These are phyloP conservation scores for Cyberlindnera maclurae DNA, from an alignment of 805 yeast genomes.

Conservation along the genomic window DNA sequence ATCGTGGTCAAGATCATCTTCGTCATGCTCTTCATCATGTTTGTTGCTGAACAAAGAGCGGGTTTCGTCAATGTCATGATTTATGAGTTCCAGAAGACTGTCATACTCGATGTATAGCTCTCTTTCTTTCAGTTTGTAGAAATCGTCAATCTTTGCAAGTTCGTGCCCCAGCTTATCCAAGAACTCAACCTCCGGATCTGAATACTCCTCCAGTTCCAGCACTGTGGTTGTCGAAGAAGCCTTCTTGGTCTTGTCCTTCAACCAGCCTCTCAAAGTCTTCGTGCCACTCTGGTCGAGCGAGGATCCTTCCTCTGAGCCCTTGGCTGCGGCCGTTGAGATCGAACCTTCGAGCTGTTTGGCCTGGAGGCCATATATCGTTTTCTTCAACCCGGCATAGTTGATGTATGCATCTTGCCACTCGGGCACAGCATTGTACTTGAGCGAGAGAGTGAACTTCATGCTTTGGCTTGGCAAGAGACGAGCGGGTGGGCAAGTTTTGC, in stretches of 20 bases:
- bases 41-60: constrained; percentile 19
- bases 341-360: constrained; percentile 24
- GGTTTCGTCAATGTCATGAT: constrained; percentile 19
- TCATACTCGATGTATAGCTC: constrained; percentile 40
- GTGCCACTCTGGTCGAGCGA: too few relatives aligned
- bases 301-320: constrained; percentile 1
- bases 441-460: constrained; percentile 67
- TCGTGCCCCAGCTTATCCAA: constrained; percentile 40
- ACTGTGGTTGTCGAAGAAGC: constrained; percentile 9
- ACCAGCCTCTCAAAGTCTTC: constrained; percentile 4
- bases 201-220: constrained; percentile 22
- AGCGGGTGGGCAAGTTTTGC: neutral
- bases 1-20: constrained; percentile 33
- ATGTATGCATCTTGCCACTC: constrained; percentile 84
- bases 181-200: constrained; percentile 35
- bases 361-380: constrained; percentile 48
- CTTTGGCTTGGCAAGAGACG: too few relatives aligned
- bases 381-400: constrained; percentile 55
- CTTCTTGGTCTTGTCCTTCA: constrained; percentile 10
- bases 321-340: constrained; percentile 1
- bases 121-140: constrained; percentile 40
- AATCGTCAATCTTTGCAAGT: constrained; percentile 43
- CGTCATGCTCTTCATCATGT: constrained; percentile 33
- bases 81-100: constrained; percentile 29
- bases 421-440: constrained; percentile 66